Conservation (phyloP, 768 basidiomycete genomes). For the Termitomyces sp. region DNA sequence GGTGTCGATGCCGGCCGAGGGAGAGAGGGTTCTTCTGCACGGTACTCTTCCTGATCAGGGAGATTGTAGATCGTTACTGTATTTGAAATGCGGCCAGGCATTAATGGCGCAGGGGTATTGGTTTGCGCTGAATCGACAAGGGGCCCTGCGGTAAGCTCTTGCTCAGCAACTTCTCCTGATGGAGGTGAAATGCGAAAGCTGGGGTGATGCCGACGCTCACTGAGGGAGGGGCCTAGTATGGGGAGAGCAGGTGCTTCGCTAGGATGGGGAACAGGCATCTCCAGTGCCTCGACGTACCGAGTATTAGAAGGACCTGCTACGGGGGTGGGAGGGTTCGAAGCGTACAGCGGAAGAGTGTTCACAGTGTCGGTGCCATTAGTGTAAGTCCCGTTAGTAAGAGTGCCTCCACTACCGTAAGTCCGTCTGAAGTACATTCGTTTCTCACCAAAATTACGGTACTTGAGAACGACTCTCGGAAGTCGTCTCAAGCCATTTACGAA, state of each 20-base stretch:
- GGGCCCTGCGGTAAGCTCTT: constrained; percentile 19
- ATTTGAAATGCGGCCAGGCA: constrained; percentile 5
- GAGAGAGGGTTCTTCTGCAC: constrained; percentile 2
- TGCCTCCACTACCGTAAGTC: constrained; percentile 22
- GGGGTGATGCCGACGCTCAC: constrained; percentile 19
- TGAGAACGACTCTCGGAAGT: constrained; percentile 26
- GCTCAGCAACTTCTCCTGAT: constrained; percentile 19
- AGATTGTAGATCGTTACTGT: constrained; percentile 14
- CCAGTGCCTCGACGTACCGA: constrained; percentile 25
- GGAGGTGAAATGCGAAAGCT: constrained; percentile 26
- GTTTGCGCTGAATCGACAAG: constrained; percentile 14
- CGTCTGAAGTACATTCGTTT: constrained; percentile 16
- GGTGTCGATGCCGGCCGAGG: constrained; percentile 8
- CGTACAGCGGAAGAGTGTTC: constrained; percentile 28
- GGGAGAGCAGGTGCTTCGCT: constrained; percentile 7
- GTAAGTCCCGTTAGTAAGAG: constrained; percentile 6
- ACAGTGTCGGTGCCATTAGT: constrained; percentile 23
- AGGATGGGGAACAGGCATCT: constrained; percentile 24
- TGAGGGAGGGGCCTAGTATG: constrained; percentile 14
- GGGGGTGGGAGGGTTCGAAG: constrained; percentile 32
- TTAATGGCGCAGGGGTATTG: not conserved
- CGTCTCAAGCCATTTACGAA: constrained; percentile 29
- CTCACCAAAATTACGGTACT: constrained; percentile 19
- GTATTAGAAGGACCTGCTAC: constrained; percentile 25
- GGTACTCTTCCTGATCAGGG: constrained; percentile 9